Percentiles rank a stretch among this genome's conserved stretches.
Conservation (phyloP, 1,284 basidiomycete genomes). For the Heterobasidion parviporum region DNA sequence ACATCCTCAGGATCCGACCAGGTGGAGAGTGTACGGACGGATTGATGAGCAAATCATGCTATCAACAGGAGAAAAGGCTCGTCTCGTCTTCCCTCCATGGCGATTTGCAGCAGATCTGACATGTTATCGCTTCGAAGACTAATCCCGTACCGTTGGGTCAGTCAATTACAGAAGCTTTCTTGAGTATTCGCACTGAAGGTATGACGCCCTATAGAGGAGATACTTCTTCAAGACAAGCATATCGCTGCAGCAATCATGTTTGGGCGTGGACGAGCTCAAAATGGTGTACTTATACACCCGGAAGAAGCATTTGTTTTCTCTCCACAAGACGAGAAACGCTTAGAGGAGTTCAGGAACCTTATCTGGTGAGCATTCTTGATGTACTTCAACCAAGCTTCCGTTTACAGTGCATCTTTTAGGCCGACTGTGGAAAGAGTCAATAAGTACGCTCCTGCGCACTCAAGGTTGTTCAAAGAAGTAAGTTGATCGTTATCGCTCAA, state of each 20-base stretch:
- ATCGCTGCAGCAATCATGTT: conserved; percentile 26
- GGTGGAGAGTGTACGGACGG: conserved; percentile 36
- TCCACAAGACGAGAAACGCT: conserved; percentile 16
- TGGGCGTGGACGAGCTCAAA: conserved; percentile 31
- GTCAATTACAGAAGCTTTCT: neutral
- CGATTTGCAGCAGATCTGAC: too few relatives aligned
- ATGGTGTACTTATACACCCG: conserved; percentile 31
- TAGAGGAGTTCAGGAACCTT: conserved; percentile 20
- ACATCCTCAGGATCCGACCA: conserved; percentile 31
- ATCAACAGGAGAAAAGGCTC: conserved; percentile 19
- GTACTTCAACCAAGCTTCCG: neutral
- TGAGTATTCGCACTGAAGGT: too few relatives aligned
- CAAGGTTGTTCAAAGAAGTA: conserved; percentile 22
- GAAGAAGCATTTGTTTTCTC: conserved; percentile 17
- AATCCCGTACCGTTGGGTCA: conserved; percentile 34
- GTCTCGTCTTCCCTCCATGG: neutral
- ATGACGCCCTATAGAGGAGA: conserved; percentile 18
- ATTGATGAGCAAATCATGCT: conserved; percentile 36
- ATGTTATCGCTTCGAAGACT: conserved; percentile 17
- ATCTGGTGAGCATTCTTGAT: conserved; percentile 19
- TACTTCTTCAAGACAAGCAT: conserved; percentile 23
- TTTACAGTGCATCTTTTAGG: conserved; percentile 5
- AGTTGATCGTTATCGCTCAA: conserved; percentile 13
- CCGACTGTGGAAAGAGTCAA: conserved; percentile 18
- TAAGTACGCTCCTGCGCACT: conserved; percentile 19